Evolutionary conservation across 768 basidiomycete genomes (phyloP).

Genomic region (Trametes punicea): DNA sequence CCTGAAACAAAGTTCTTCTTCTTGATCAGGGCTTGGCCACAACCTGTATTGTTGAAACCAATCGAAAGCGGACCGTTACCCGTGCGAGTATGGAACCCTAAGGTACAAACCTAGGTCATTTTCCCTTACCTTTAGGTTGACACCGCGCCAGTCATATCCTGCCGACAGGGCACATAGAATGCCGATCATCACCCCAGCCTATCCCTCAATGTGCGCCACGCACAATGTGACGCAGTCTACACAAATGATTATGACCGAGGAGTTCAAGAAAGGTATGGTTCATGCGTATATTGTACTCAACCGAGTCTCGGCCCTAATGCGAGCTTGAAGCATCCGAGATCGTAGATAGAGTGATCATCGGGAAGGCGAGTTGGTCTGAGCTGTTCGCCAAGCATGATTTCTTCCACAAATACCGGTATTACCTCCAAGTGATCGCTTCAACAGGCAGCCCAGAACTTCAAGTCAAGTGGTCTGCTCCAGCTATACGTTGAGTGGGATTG

Average conservation of each 20-base stretch:
- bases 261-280: constrained; percentile 81
- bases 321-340: constrained; percentile 75
- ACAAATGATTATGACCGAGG: constrained; percentile 92
- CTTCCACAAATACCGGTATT: constrained; percentile 95
- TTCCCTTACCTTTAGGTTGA: neutral
- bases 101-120: constrained; percentile 36
- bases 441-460: constrained; percentile 82
- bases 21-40: constrained; percentile 84
- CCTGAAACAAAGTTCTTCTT: too few relatives aligned
- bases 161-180: constrained; percentile 93
- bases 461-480: constrained; percentile 76
- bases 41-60: constrained; percentile 94
- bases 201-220: constrained; percentile 98
- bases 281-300: neutral
- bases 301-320: neutral
- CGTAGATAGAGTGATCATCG: constrained; percentile 87
- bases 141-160: constrained; percentile 67
- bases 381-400: constrained; percentile 96
- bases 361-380: constrained; percentile 83
- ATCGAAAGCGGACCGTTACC: constrained; percentile 94
- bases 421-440: constrained; percentile 92
- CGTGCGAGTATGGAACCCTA: constrained; percentile 98
- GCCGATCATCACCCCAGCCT: constrained; percentile 99
- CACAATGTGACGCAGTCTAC: constrained; percentile 97
- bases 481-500: neutral